These are phyloP conservation scores for Trypanosoma mega DNA, from an alignment of 208 protist genomes.

Conservation along the genomic window DNA sequence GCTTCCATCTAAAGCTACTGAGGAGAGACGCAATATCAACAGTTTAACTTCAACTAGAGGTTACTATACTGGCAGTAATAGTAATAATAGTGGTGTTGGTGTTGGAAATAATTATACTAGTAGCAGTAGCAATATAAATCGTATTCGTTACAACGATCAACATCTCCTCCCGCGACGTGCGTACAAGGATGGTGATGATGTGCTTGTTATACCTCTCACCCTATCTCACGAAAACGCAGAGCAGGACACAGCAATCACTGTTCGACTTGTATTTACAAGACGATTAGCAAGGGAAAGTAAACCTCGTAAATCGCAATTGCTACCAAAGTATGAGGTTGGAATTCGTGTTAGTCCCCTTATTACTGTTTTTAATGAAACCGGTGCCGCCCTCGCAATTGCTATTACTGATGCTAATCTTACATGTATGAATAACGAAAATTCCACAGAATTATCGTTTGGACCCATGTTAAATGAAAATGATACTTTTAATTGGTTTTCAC, in stretches of 20 bases:
- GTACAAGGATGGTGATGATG: constrained; percentile 21
- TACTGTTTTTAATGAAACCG: constrained; percentile 36
- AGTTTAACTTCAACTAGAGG: too few relatives aligned
- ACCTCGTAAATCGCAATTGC: constrained; percentile 22
- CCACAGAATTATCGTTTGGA: too few relatives aligned
- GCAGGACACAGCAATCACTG: constrained; percentile 2
- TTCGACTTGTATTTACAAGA: constrained; percentile 25
- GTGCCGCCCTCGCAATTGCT: constrained; percentile 12
- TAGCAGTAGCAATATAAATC: too few relatives aligned
- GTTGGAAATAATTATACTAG: too few relatives aligned
- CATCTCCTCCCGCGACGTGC: constrained; percentile 12
- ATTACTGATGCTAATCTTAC: constrained; percentile 1
- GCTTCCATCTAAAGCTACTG: background rate
- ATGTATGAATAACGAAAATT: too few relatives aligned
- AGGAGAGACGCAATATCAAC: too few relatives aligned
- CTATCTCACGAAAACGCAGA: constrained; percentile 7
- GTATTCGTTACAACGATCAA: too few relatives aligned
- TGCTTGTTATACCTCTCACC: constrained; percentile 27
- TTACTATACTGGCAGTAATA: too few relatives aligned
- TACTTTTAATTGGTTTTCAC: constrained; percentile 22
- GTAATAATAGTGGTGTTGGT: background rate
- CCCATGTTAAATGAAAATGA: too few relatives aligned
- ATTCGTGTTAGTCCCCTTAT: constrained; percentile 28
- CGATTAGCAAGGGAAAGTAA: constrained; percentile 22
- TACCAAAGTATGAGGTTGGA: constrained; percentile 37